Conservation (phyloP, 2,329 filamentous ascomycete species). For the Botryotinia calthae region DNA sequence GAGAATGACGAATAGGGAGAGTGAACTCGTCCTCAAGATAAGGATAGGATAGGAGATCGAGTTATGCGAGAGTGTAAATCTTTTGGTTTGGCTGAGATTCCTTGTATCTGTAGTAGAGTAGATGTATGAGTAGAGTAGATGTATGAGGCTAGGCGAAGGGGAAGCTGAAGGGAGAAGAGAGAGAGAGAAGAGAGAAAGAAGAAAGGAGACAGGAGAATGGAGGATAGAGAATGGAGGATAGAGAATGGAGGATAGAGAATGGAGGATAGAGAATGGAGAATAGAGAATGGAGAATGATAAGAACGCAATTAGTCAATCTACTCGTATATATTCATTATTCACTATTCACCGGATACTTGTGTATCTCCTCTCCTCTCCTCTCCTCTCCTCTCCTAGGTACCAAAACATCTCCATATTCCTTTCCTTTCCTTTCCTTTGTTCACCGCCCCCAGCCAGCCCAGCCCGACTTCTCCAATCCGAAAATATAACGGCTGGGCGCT, state of each 20-base stretch:
- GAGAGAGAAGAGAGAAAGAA: neutral
- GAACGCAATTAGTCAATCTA: neutral
- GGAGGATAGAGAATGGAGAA: too few relatives aligned
- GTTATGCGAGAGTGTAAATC: neutral
- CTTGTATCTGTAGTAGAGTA: neutral
- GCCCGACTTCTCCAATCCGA: neutral
- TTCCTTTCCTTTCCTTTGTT: neutral
- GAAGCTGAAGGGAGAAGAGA: neutral
- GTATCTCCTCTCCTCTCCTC: neutral
- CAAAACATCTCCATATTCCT: neutral
- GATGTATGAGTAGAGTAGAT: neutral
- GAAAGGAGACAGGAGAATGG: neutral
- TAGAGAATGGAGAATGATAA: neutral
- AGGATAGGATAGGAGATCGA: neutral
- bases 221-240: too few relatives aligned
- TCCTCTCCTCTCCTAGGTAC: too few relatives aligned
- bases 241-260: too few relatives aligned
- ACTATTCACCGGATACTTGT: neutral
- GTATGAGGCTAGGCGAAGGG: neutral
- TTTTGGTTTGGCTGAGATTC: neutral
- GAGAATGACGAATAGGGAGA: neutral
- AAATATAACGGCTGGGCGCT: neutral
- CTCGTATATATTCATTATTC: neutral
- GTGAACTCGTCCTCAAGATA: slow-evolving; percentile 2
- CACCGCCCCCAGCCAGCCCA: neutral